Conservation (phyloP, 2,329 filamentous ascomycete species). For the Phaeoacremonium minimum region DNA sequence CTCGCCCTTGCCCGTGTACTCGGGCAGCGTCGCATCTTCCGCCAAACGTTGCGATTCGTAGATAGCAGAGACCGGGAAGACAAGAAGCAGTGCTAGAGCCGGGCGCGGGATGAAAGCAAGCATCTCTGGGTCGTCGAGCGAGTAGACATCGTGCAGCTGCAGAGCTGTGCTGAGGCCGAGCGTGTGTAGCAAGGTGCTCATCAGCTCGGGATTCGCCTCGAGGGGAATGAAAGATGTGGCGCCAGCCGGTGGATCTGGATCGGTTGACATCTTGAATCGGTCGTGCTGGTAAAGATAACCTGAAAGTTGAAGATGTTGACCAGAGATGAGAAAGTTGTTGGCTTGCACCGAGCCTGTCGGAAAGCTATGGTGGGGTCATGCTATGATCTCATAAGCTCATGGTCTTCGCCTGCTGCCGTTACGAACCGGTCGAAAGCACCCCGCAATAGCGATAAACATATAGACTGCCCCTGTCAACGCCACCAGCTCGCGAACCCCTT, state of each 20-base stretch:
- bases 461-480: too few species aligned
- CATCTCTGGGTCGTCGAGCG: conserved; percentile 78
- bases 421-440: too few species aligned
- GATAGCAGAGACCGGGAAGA: conserved; percentile 77
- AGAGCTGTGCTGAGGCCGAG: conserved; percentile 79
- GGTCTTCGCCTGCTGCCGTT: too few species aligned
- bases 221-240: conserved; percentile 52
- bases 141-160: conserved; percentile 86
- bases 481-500: too few species aligned
- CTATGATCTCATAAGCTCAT: too few species aligned
- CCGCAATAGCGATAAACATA: too few species aligned
- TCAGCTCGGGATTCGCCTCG: conserved; percentile 80
- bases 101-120: conserved; percentile 86
- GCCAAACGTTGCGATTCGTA: conserved; percentile 74
- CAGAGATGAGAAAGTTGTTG: too few species aligned
- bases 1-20: conserved; percentile 65
- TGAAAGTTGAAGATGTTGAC: too few species aligned
- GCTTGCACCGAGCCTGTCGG: too few species aligned
- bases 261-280: conserved; percentile 6
- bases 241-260: conserved; percentile 22
- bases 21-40: conserved; percentile 62
- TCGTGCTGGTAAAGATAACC: too few species aligned
- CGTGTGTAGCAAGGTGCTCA: conserved; percentile 76
- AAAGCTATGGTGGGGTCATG: too few species aligned
- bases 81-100: conserved; percentile 81